Evolutionary conservation across 495 filamentous ascomycete species (phyloP), one percentile per base, ranked within the genome.

Genomic region (Bryoglossum gracile): DNA sequence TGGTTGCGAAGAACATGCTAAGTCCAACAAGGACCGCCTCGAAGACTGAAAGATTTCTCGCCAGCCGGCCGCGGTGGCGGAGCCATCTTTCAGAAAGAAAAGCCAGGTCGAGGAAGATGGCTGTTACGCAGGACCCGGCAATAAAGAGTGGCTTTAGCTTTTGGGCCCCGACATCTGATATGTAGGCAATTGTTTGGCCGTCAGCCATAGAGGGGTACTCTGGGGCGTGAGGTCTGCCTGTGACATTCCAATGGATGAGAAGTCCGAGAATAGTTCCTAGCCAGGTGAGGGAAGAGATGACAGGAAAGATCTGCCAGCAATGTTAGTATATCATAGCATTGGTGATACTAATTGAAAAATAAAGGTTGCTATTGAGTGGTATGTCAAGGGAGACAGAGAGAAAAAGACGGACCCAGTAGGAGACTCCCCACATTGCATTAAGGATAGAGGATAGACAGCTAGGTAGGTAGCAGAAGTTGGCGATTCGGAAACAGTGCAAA

Each of bases 61-160:
- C 78, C 30, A 94, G 65, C 2, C 83, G 80, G 1, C 84, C 86
- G 2, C 68, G 70, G 63, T 94, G 86, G 14, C 89, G 84, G 32
- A 94, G 74, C 76, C 82, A 88, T 37, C 89, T 77, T 73, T 95
- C 92, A 21, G 83, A 65, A 23, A 82, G 65, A 51, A 98, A 87
- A 9, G 85, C 79, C 21, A 91, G 66, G 69, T 95, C 87, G 48
- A 98, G 79, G 52, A 88, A 84, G 26, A 95, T 69, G 43, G 89
- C 87, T 14, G 86, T 90, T 16, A 95, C 70, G 9, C 74, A 68
- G 66, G 81, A 83, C 46, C 89, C 89, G 9, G 81, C 71, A 49
- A 98, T 79, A 71, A 98, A 98, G 1, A 97, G 71, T 0, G 92
- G 92, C 53, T 95, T 88, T 2, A 95, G 69, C 0, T 70, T 38